Conservation (phyloP, 2,329 filamentous ascomycete genomes). For the Curvularia eragrostidis region DNA sequence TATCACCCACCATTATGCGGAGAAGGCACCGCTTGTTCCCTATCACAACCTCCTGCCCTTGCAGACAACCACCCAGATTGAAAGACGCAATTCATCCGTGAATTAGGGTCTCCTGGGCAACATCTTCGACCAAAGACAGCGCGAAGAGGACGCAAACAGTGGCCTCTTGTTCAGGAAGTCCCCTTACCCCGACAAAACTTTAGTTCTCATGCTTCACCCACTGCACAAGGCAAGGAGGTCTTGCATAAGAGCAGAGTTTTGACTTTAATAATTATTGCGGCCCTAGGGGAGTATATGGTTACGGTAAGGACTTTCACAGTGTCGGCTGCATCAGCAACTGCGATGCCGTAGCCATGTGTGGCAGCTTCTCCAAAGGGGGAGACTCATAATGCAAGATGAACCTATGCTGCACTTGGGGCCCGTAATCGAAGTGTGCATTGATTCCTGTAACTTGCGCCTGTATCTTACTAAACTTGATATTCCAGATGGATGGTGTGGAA, state of each 20-base stretch:
- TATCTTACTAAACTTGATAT: not conserved
- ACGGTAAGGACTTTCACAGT: slow-evolving; percentile 16
- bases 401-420: slow-evolving; percentile 21
- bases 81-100: not conserved
- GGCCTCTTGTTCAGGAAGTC: slow-evolving; percentile 2
- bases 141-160: slow-evolving; percentile 1
- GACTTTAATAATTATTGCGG: slow-evolving; percentile 9
- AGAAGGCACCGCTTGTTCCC: not conserved
- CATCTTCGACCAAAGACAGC: not conserved
- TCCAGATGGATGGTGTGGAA: slow-evolving; percentile 30
- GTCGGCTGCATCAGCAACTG: slow-evolving; percentile 9
- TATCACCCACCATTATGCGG: slow-evolving; percentile 1
- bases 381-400: slow-evolving; percentile 21
- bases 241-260: not conserved
- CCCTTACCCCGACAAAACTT: not conserved
- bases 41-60: not conserved
- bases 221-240: not conserved
- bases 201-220: not conserved
- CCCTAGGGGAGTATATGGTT: slow-evolving; percentile 11
- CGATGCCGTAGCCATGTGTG: slow-evolving; percentile 4
- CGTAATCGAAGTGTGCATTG: not conserved
- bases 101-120: not conserved
- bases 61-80: not conserved
- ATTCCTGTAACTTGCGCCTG: not conserved
- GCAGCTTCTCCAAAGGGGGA: slow-evolving; percentile 6